Evolutionary conservation across 768 basidiomycete species (phyloP).

Genomic region (Tulasnella sp.): DNA sequence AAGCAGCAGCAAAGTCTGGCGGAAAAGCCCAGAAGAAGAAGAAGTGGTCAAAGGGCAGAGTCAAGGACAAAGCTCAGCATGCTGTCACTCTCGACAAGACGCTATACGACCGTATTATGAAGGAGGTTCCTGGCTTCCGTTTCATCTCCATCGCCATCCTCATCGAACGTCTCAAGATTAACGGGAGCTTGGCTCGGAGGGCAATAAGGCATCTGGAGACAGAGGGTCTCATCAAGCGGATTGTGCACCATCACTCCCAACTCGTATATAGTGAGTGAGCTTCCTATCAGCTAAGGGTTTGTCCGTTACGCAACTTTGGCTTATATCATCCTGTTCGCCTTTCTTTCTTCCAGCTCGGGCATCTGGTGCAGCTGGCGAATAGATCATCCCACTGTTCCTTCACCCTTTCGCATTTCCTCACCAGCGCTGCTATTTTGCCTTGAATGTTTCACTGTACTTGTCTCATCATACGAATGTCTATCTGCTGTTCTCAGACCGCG

Average conservation of each 20-base stretch:
- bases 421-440: no score
- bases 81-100: conserved; percentile 89
- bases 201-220: conserved; percentile 88
- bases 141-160: conserved; percentile 97
- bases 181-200: conserved; percentile 84
- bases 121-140: conserved; percentile 98
- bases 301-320: background rate
- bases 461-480: no score
- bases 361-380: conserved; percentile 7
- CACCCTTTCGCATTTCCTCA: no score
- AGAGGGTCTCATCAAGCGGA: conserved; percentile 88
- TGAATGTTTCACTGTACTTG: no score
- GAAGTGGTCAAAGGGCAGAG: conserved; percentile 99
- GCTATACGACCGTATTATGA: conserved; percentile 86
- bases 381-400: no score
- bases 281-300: conserved; percentile 10
- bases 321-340: background rate
- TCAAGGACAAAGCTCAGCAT: conserved; percentile 99
- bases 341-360: conserved; percentile 31
- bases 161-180: conserved; percentile 96
- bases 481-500: no score
- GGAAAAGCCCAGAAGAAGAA: conserved; percentile 97
- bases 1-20: conserved; percentile 53
- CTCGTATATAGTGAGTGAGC: conserved; percentile 81
- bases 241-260: conserved; percentile 92